Base-by-base conservation (phyloP, 164 flowering plant genomes). In the Vitis vinifera region DNA sequence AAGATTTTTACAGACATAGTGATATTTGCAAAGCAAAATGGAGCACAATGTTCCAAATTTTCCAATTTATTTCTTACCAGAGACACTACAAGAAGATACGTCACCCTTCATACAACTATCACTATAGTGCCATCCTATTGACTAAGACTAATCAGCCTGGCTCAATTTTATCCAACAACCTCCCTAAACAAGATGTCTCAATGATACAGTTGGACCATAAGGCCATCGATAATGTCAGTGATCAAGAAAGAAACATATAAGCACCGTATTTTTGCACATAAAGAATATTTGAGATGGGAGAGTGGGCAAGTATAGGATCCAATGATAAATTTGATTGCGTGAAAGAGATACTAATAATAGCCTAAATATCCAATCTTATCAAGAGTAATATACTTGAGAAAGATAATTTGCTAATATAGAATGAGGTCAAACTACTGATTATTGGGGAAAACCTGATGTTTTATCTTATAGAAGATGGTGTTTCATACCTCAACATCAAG, bases 401-500 rank as follows among this genome's bases (percentile, higher is more conserved):
- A 66, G 52, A 37, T 10, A 9, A 51, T 51, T 51, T 8, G 53
- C 23, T 2, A 7, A 51, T 51, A 2, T 7, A 14, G 11, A 51
- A 51, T 14, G 13, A 51, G 13, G 53, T 19, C 13, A 1, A 11
- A 51, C 10, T 51, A 51, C 7, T 3, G 30, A 19, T 57, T 1
- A 3, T 19, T 2, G 29, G 30, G 60, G 11, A 57, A 19, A 17
- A 14, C 19, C 4, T 55, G 5, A 14, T 60, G 49, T 61, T 3
- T 44, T 10, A 63, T 60, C 11, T 12, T 31, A 47, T 31, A 44
- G 1, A 62, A 16, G 19, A 53, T 62, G 17, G 53, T 51, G 17
- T 61, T 55, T 62, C 50, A 63, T 68, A 74, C 78, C 80, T 17
- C 17, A 17, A 17, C 17, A 17, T 17, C 17, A 17, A 17, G 17